phyloP scores from a whole-genome alignment of 202 grass and related monocot species.

The Zizania palustris region DNA sequence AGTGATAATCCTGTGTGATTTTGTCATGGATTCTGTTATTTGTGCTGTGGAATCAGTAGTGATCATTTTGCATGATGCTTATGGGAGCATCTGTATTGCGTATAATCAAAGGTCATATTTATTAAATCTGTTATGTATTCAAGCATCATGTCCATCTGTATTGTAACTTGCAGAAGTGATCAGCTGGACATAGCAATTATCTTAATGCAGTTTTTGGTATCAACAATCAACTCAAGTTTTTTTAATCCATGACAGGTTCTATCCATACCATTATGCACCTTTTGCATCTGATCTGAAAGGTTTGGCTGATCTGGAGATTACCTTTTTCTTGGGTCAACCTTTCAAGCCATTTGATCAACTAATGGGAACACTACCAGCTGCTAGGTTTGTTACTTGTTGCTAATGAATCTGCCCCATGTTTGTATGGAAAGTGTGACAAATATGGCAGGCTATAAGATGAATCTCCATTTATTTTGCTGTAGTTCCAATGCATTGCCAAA shows the following conservation, averaged over 20 bases:
- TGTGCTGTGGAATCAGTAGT: conserved; percentile 29
- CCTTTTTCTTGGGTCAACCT: conserved; percentile 99
- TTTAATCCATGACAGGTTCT: conserved; percentile 71
- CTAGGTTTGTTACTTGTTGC: conserved; percentile 70
- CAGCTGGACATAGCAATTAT: too few species aligned
- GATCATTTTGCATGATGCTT: conserved; percentile 11
- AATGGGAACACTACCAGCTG: conserved; percentile 95
- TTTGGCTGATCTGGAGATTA: conserved; percentile 92
- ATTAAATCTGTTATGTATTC: too few species aligned
- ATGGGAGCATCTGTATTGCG: too few species aligned
- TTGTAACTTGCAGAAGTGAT: too few species aligned
- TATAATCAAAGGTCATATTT: too few species aligned
- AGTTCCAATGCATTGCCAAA: conserved; percentile 92
- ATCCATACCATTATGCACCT: conserved; percentile 98
- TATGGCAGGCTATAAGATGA: conserved; percentile 42
- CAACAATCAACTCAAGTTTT: conserved; percentile 26
- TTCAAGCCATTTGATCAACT: conserved; percentile 99
- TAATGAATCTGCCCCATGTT: conserved; percentile 23
- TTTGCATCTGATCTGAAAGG: conserved; percentile 89
- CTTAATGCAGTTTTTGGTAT: neutral
- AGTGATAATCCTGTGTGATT: conserved; percentile 21
- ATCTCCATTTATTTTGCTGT: conserved; percentile 49
- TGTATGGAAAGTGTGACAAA: neutral
- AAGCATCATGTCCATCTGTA: too few species aligned
- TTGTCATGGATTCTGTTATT: conserved; percentile 16